These are phyloP conservation scores for Leishmania lainsoni DNA, from an alignment of 208 protist species.

Conservation along the genomic window DNA sequence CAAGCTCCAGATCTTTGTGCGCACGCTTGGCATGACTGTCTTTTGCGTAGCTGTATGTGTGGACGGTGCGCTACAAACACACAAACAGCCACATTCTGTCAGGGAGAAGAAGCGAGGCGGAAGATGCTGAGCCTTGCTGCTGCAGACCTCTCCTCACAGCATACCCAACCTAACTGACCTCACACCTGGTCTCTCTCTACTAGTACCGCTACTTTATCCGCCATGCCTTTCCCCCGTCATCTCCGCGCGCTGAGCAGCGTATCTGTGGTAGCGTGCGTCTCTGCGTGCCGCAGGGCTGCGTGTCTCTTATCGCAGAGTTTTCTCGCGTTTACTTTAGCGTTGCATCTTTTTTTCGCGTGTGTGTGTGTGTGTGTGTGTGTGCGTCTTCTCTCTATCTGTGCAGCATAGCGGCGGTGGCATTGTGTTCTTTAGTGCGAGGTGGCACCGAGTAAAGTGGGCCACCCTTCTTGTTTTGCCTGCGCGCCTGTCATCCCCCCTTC, in stretches of 20 bases:
- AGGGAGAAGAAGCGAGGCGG: not conserved
- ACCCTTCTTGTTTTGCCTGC: not conserved
- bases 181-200: not conserved
- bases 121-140: conserved; percentile 1
- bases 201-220: not conserved
- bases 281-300: not conserved
- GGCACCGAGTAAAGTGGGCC: not conserved
- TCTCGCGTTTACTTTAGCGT: no score
- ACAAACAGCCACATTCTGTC: not conserved
- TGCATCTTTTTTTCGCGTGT: not conserved
- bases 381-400: not conserved
- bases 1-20: not conserved
- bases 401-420: not conserved
- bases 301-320: not conserved
- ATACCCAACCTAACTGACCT: not conserved
- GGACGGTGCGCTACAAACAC: not conserved
- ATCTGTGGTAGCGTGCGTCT: not conserved
- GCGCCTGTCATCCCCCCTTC: not conserved
- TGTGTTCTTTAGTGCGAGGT: not conserved
- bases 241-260: not conserved
- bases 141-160: not conserved
- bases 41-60: not conserved
- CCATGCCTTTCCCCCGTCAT: not conserved
- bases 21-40: no score
- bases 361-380: no score